Evolutionary conservation across 495 filamentous ascomycete species (phyloP).

Genomic region (Polyplosphaeria fusca): DNA sequence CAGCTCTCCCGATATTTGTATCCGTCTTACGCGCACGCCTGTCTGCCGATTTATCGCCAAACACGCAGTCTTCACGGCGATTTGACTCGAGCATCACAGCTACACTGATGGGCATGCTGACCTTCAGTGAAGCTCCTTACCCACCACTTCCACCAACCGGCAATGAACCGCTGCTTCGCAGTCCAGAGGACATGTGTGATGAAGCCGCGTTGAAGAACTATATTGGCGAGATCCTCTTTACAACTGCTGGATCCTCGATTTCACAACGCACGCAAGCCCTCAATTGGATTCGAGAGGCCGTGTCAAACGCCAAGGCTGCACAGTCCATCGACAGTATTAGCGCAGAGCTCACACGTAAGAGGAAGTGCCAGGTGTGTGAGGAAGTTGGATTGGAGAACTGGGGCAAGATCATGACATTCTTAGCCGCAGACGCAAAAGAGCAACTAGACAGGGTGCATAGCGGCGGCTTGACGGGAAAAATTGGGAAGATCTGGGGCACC

Average conservation of each 20-base stretch:
- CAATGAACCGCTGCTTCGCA: constrained; percentile 59
- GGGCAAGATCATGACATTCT: constrained; percentile 32
- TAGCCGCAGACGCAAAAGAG: constrained; percentile 23
- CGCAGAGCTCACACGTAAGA: background rate
- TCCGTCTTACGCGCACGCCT: constrained; percentile 75
- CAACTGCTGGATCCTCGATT: constrained; percentile 46
- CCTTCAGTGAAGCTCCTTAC: constrained; percentile 42
- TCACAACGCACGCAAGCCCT: constrained; percentile 61
- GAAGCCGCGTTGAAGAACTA: constrained; percentile 83
- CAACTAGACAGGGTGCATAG: constrained; percentile 1
- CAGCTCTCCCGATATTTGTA: constrained; percentile 79
- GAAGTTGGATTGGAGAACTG: constrained; percentile 33
- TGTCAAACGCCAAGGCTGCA: constrained; percentile 58
- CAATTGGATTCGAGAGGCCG: constrained; percentile 79
- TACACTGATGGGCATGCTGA: constrained; percentile 21
- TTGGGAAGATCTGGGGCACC: constrained; percentile 11
- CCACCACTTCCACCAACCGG: constrained; percentile 65
- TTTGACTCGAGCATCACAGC: constrained; percentile 19
- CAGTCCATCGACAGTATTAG: constrained; percentile 5
- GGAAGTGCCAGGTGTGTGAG: constrained; percentile 32
- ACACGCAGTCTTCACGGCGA: background rate
- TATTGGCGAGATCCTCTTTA: constrained; percentile 90
- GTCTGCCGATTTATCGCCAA: constrained; percentile 39
- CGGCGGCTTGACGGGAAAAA: constrained; percentile 10
- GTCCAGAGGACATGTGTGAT: constrained; percentile 64